Conservation (phyloP, 768 basidiomycete species). For the Suillus fuscotomentosus region DNA sequence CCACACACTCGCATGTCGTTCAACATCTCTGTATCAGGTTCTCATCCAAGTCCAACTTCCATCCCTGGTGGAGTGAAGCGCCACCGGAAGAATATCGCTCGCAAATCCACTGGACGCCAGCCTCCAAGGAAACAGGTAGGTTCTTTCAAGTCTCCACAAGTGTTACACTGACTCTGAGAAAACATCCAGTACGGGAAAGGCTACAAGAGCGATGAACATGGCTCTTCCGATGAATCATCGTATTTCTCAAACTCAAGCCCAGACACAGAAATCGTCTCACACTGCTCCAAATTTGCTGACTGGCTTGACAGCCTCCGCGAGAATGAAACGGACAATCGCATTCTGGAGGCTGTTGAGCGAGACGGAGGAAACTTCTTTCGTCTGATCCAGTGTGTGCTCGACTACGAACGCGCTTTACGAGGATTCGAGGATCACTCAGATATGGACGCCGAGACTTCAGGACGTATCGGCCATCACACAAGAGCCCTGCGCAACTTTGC, state of each 20-base stretch:
- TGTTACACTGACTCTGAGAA: not conserved
- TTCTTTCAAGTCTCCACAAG: not conserved
- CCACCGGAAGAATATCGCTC: not conserved
- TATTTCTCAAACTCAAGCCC: not conserved
- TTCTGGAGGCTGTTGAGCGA: constrained; percentile 21
- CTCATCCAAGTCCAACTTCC: not conserved
- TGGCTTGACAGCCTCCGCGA: not conserved
- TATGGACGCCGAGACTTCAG: not conserved
- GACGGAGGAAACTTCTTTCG: constrained; percentile 17
- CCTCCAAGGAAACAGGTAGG: not conserved
- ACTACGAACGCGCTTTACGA: constrained; percentile 18
- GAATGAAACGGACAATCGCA: not conserved
- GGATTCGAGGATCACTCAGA: not conserved
- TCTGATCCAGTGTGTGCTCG: constrained; percentile 16
- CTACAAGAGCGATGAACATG: not conserved
- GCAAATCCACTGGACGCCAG: not conserved
- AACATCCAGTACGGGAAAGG: not conserved
- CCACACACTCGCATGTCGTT: not conserved
- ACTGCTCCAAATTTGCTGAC: not conserved
- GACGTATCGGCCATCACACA: constrained; percentile 8
- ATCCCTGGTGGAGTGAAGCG: not conserved
- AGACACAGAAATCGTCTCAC: not conserved
- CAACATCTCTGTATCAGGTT: not conserved
- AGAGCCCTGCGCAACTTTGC: constrained; percentile 17
- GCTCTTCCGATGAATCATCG: not conserved